Base-by-base conservation (phyloP, 352 stramenopile genomes). In the Pythium inflatum region DNA sequence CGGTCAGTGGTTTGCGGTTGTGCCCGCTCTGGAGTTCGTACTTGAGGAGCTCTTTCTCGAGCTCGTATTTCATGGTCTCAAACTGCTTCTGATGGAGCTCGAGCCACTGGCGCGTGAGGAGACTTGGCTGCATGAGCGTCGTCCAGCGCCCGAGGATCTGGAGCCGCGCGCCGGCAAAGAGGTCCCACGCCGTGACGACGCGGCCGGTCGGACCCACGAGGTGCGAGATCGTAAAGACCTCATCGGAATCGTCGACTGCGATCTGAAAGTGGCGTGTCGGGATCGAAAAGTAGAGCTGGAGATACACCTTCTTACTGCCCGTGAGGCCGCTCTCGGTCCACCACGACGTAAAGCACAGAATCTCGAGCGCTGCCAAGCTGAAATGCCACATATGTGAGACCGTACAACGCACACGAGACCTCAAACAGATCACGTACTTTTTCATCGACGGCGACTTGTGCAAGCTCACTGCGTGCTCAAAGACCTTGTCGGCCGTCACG, bases 151-250 rank as follows among this genome's bases (percentile, higher is more conserved):
- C 86, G 9, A 94, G 73, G 8, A 94, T 53, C 8, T 75, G 65
- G 24, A 94, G 75, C 5, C 84, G 78, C 16, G 82, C 84, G 34
- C 86, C 86, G 61, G 91, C 80, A 51, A 89, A 79, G 41, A 94
- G 71, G 33, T 94, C 86, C 80, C 83, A 92, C 40, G 75, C 80
- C 9, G 72, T 78, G 34, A 94, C 75, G 38, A 81, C 53, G 1
- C 68, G 57, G 11, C 84, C 86, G 18, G 67, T 79, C n/a, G 68
- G 49, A 2, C 85, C 75, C 0, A 83, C 66, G 43, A 90, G 72
- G 65, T 92, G 86, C 12, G 86, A 94, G 70, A 92, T 90, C 46
- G 86, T 94, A 45, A 90, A 91, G 25, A 92, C 82, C 41, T 88
- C 77, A 58, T 87, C 75, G 1, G 84, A 82, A 55, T 90, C 81